Evolutionary conservation across 345 rosid genomes (phyloP).

Genomic region (Linum lewisii): DNA sequence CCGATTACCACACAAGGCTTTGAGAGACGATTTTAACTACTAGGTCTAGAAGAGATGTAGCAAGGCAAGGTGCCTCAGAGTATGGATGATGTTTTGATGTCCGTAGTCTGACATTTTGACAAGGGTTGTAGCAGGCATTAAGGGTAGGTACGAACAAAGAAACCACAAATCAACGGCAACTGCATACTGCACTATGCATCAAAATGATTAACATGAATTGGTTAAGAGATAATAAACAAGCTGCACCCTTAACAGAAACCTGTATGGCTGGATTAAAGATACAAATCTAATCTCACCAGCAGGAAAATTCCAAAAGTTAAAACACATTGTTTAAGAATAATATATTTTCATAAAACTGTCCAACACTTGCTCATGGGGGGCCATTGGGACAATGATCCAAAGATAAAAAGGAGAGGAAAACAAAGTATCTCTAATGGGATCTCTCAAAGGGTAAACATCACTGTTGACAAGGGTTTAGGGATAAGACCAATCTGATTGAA

Average conservation of each 20-base stretch:
- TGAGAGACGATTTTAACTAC: slow-evolving; percentile 25
- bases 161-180: slow-evolving; percentile 39
- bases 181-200: slow-evolving; percentile 51
- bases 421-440: neutral
- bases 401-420: neutral
- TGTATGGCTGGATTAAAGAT: neutral
- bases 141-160: slow-evolving; percentile 50
- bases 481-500: too few relatives aligned
- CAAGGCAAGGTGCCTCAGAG: slow-evolving; percentile 9
- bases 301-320: neutral
- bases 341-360: neutral
- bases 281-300: neutral
- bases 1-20: slow-evolving; percentile 67
- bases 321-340: neutral
- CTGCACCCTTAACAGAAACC: neutral
- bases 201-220: slow-evolving; percentile 40
- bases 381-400: neutral
- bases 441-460: neutral
- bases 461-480: neutral
- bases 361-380: neutral
- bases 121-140: slow-evolving; percentile 53
- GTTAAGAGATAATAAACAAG: slow-evolving; percentile 19
- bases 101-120: slow-evolving; percentile 53
- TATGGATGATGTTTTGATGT: slow-evolving; percentile 43
- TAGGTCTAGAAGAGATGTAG: slow-evolving; percentile 26